These are phyloP conservation scores for Wilcoxina mikolae DNA, from an alignment of 495 filamentous ascomycete species.

Conservation along the genomic window DNA sequence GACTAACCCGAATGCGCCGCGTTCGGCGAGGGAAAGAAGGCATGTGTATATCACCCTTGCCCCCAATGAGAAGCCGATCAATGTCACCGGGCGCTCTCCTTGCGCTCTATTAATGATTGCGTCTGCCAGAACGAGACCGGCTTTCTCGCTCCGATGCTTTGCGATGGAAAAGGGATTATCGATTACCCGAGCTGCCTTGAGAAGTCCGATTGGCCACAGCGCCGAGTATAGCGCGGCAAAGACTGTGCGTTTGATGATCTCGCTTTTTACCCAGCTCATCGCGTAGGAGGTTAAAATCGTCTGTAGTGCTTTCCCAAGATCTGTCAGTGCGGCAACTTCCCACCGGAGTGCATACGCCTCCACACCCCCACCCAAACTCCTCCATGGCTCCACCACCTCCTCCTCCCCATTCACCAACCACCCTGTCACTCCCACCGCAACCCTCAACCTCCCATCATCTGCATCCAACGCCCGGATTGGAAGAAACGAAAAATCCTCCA, in stretches of 20 bases:
- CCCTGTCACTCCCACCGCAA: slow-evolving; percentile 70
- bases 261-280: slow-evolving; percentile 60
- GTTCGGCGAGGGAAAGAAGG: slow-evolving; percentile 56
- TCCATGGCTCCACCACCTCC: slow-evolving; percentile 62
- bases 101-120: slow-evolving; percentile 75
- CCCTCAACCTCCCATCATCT: slow-evolving; percentile 46
- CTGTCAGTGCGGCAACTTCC: slow-evolving; percentile 63
- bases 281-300: slow-evolving; percentile 60
- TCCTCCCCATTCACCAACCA: slow-evolving; percentile 50
- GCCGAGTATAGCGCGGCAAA: slow-evolving; percentile 56
- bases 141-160: slow-evolving; percentile 71
- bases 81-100: slow-evolving; percentile 72
- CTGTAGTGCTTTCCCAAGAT: slow-evolving; percentile 60
- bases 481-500: slow-evolving; percentile 78
- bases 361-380: slow-evolving; percentile 47
- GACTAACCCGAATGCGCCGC: slow-evolving; percentile 69
- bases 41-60: slow-evolving; percentile 78
- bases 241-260: slow-evolving; percentile 63
- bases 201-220: slow-evolving; percentile 58
- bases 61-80: slow-evolving; percentile 84
- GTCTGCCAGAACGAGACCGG: slow-evolving; percentile 71
- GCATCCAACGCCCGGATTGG: slow-evolving; percentile 42
- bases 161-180: slow-evolving; percentile 85
- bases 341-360: slow-evolving; percentile 77
- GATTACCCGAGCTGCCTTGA: slow-evolving; percentile 66